Conservation (phyloP, 176 grass and related monocot genomes). For the Tillandsia leiboldiana region DNA sequence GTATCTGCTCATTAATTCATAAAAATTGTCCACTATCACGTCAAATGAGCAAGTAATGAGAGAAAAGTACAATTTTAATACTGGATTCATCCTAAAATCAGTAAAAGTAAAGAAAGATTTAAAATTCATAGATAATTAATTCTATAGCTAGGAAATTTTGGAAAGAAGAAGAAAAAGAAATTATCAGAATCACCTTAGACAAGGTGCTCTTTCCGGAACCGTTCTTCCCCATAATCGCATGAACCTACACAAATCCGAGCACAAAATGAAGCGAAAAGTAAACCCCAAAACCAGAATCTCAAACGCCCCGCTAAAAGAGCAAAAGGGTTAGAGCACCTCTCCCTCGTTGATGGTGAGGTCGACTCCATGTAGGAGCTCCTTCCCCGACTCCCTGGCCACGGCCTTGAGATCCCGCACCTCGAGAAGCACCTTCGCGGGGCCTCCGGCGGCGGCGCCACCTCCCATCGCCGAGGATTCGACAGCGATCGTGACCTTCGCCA, state of each 20-base stretch:
- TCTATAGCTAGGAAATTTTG: background rate
- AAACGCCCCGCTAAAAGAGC: background rate
- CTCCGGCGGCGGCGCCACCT: constrained; percentile 13
- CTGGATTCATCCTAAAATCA: too few relatives aligned
- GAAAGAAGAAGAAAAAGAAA: background rate
- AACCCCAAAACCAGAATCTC: background rate
- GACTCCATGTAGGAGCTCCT: constrained; percentile 56
- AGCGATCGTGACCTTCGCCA: constrained; percentile 17
- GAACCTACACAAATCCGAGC: constrained; percentile 40
- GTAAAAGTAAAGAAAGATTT: too few relatives aligned
- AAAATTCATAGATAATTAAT: background rate
- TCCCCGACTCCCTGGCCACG: constrained; percentile 42
- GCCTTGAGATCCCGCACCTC: constrained; percentile 69
- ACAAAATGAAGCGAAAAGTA: background rate
- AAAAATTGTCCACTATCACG: too few relatives aligned
- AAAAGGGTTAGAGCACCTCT: constrained; percentile 35
- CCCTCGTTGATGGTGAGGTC: constrained; percentile 65
- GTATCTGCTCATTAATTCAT: too few relatives aligned
- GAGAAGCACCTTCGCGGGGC: constrained; percentile 29
- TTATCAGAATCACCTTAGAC: constrained; percentile 47
- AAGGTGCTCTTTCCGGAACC: constrained; percentile 95
- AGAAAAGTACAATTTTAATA: too few relatives aligned
- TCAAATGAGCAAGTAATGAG: too few relatives aligned
- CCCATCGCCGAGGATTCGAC: constrained; percentile 4
- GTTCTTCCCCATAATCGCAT: constrained; percentile 91